Evolutionary conservation across 306 rosid genomes (phyloP), one percentile per base, ranked within the genome.

Genomic region (Luffa aegyptiaca): DNA sequence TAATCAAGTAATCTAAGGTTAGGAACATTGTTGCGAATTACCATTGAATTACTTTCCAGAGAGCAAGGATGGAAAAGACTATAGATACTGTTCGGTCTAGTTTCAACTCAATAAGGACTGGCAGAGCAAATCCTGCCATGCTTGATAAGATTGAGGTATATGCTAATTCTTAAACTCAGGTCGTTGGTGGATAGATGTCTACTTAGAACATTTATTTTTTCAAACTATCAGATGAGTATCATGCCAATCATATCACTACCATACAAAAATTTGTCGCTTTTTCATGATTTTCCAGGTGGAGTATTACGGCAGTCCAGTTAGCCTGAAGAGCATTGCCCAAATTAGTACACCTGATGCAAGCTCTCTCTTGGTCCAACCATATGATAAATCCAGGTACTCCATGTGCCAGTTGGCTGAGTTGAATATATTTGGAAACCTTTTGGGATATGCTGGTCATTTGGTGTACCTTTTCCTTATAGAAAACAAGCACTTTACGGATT

Each of bases 241-340:
- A 10, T 45, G 18, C n/a, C 18, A 45, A 70, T 70, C 3, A 6
- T 37, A 5, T 6, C 21, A 14, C 46, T 41, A 39, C 5, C 5
- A 10, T 41, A 5, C 52, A 41, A 68, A 41, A 42, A 6, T 20
- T 69, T 12, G 42, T 33, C 3, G 41, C 77, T 71, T 13, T 48
- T 13, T 48, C 79, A 14, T 62, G 14, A 70, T 44, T 68, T 62
- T 84, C 87, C 86, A 93, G 99, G 99, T 96, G 80, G 98, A 96
- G 72, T 96, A 96, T 83, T 96, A 96, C 80, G 99, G 99, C 75
- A 88, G 82, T 64, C 99, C 99, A 10, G 97, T 89, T 80, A 86
- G 91, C 91, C 88, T 96, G 92, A 96, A 96, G 89, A 90, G 88
- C 89, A 90, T 96, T 77, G 99, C 99, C 84, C 97, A 96, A 89